A percentile compares a stretch with the other conserved stretches of the same genome.
Conservation (phyloP, 2,329 filamentous ascomycete genomes). For the Penicillium corylophilum region DNA sequence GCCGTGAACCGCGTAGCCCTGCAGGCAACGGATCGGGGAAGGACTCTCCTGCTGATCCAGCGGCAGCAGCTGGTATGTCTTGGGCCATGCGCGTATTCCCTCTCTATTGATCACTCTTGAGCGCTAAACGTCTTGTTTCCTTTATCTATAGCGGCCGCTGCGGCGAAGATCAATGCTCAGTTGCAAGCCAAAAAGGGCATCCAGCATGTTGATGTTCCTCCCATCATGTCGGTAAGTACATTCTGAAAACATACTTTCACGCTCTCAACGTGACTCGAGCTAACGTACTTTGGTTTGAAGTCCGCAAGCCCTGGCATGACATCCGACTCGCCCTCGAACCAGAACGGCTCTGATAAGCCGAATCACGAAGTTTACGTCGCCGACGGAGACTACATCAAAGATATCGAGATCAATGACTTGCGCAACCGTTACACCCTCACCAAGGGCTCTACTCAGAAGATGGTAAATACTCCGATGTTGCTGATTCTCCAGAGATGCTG, state of each 20-base stretch:
- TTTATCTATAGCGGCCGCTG: conserved; percentile 68
- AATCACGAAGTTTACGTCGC: conserved; percentile 90
- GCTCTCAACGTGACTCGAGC: neutral
- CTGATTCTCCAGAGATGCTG: conserved; percentile 57
- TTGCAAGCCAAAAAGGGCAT: conserved; percentile 84
- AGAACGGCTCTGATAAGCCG: conserved; percentile 58
- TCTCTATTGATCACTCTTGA: neutral
- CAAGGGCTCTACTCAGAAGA: conserved; percentile 96
- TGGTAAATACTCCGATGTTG: conserved; percentile 86
- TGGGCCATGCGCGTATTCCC: neutral
- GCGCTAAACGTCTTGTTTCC: conserved; percentile 16
- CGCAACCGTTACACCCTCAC: conserved; percentile 96
- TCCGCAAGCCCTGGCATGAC: conserved; percentile 53
- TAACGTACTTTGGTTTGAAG: conserved; percentile 24
- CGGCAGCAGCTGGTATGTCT: conserved; percentile 70
- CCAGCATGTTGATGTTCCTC: conserved; percentile 85
- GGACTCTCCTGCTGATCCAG: conserved; percentile 63
- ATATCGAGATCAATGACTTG: conserved; percentile 98
- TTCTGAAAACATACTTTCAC: neutral
- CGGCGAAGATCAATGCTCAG: conserved; percentile 80
- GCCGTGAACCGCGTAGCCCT: conserved; percentile 52
- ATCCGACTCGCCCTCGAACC: conserved; percentile 53
- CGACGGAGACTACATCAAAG: conserved; percentile 97
- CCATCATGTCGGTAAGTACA: conserved; percentile 62
- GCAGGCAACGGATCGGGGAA: conserved; percentile 38